Conservation (phyloP, 1,284 basidiomycete genomes). For the Dichomitus squalens region DNA sequence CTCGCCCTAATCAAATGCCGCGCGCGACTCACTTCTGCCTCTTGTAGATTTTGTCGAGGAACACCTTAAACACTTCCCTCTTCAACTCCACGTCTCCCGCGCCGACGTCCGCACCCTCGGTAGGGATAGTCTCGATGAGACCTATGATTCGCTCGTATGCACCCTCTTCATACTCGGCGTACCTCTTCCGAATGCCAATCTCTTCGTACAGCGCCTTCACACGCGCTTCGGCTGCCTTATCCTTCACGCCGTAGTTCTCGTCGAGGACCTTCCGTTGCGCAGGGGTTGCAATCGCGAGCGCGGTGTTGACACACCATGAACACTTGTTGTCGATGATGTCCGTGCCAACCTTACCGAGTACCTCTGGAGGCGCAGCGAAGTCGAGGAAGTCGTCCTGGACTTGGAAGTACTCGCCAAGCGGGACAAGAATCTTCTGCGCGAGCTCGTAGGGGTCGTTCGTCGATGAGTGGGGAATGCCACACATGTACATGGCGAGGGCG, state of each 20-base stretch:
- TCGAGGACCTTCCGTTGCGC: constrained; percentile 65
- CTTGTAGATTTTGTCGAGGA: constrained; percentile 92
- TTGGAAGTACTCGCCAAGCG: constrained; percentile 98
- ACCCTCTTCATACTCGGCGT: constrained; percentile 79
- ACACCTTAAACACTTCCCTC: constrained; percentile 81
- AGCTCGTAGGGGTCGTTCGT: constrained; percentile 71
- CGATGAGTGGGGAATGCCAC: constrained; percentile 58
- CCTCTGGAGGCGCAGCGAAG: constrained; percentile 87
- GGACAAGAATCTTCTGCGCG: constrained; percentile 86
- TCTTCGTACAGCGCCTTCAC: constrained; percentile 83
- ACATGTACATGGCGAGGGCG: constrained; percentile 88
- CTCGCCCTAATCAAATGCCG: no score
- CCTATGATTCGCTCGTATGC: constrained; percentile 68
- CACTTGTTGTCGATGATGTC: constrained; percentile 99
- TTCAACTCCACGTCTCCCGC: constrained; percentile 59
- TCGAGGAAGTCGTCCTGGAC: constrained; percentile 98
- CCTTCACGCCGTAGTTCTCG: constrained; percentile 89
- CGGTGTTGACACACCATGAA: constrained; percentile 95
- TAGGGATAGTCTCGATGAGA: constrained; percentile 73
- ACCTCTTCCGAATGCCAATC: constrained; percentile 70
- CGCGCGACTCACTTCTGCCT: constrained; percentile 76
- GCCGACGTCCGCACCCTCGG: constrained; percentile 35
- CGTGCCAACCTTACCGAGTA: constrained; percentile 96
- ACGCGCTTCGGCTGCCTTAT: constrained; percentile 57
- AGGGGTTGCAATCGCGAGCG: constrained; percentile 62